phyloP scores from a whole-genome alignment of 177 flowering plant species.

The Tripterygium wilfordii region DNA sequence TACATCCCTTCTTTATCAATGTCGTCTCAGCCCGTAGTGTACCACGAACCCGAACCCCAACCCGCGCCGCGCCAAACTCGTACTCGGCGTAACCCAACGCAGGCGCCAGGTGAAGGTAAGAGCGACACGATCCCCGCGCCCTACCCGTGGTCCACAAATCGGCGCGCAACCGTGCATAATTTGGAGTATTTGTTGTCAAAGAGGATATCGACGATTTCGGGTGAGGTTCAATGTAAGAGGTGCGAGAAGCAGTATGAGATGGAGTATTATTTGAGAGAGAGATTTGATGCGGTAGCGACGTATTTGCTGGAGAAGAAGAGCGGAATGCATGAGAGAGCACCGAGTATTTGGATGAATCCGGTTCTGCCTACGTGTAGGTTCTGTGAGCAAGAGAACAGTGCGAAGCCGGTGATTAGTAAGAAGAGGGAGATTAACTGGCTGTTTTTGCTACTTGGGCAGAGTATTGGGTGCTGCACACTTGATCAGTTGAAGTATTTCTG shows the following conservation, averaged over 20 bases:
- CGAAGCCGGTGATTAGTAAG: constrained; percentile 25
- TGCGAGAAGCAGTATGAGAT: constrained; percentile 24
- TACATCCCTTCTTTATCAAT: too few species aligned
- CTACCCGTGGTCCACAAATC: constrained; percentile 38
- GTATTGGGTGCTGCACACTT: constrained; percentile 47
- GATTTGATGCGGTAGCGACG: constrained; percentile 18
- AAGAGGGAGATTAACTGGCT: constrained; percentile 43
- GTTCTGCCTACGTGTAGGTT: constrained; percentile 21
- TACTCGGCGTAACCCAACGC: neutral
- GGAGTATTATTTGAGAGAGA: constrained; percentile 20
- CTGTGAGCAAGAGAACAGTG: constrained; percentile 24
- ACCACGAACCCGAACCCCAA: neutral
- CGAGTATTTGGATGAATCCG: constrained; percentile 39
- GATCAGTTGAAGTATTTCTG: constrained; percentile 55
- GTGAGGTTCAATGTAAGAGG: constrained; percentile 37
- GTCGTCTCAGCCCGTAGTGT: too few species aligned
- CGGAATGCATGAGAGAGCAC: constrained; percentile 37
- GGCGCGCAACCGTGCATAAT: constrained; percentile 22
- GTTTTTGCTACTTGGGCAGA: constrained; percentile 43
- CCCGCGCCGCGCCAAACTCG: neutral
- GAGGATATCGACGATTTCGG: constrained; percentile 19
- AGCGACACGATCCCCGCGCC: constrained; percentile 15
- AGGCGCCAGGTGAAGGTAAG: constrained; percentile 1
- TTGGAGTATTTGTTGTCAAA: constrained; percentile 9
- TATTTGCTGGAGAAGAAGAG: constrained; percentile 11